Evolutionary conservation across 1,284 basidiomycete species (phyloP).

Genomic region (Rhodotorula sp.): DNA sequence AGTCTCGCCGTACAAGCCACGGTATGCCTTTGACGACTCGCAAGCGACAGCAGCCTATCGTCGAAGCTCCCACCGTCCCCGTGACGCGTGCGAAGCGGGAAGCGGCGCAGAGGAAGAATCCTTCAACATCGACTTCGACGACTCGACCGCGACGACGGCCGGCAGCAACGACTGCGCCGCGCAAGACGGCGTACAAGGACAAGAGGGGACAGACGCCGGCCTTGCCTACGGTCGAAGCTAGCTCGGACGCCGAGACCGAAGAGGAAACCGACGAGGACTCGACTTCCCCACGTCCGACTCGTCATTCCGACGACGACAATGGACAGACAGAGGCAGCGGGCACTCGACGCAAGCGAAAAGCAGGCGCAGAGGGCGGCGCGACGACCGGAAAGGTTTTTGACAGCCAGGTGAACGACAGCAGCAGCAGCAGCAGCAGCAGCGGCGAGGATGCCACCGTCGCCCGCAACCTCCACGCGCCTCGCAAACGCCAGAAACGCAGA

Average conservation of each 20-base stretch:
- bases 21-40: not conserved
- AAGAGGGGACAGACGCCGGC: not conserved
- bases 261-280: not conserved
- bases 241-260: not conserved
- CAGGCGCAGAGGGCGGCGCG: not conserved
- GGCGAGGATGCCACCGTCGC: no score
- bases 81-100: not conserved
- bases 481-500: no score
- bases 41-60: not conserved
- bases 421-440: not conserved
- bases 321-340: not conserved
- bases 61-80: not conserved
- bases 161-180: not conserved
- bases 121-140: not conserved
- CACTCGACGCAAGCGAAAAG: not conserved
- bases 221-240: not conserved
- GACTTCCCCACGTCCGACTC: not conserved
- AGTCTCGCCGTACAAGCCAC: no score
- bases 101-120: not conserved
- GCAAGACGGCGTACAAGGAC: not conserved
- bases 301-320: not conserved
- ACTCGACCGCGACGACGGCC: not conserved
- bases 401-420: not conserved
- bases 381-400: not conserved
- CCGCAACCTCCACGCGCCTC: no score